Conservation (phyloP, 495 filamentous ascomycete species). For the Podospora australis region DNA sequence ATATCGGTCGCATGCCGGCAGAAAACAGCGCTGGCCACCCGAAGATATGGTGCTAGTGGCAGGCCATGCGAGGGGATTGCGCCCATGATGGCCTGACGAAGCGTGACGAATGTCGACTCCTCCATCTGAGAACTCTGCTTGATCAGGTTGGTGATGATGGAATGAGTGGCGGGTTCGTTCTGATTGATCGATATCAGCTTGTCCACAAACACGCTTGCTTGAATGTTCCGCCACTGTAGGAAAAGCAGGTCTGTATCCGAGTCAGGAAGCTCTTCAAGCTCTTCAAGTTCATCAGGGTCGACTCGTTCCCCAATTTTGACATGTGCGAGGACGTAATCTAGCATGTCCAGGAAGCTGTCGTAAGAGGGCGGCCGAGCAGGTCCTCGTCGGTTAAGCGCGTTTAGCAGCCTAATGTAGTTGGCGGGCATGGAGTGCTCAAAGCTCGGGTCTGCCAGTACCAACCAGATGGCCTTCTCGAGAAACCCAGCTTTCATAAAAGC, state of each 20-base stretch:
- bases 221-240: constrained; percentile 31
- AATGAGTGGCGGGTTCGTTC: constrained; percentile 34
- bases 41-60: constrained; percentile 32
- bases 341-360: constrained; percentile 45
- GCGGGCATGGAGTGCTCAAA: constrained; percentile 25
- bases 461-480: constrained; percentile 51
- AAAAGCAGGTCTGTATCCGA: constrained; percentile 40
- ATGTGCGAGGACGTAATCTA: constrained; percentile 43
- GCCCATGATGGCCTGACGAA: constrained; percentile 29
- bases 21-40: constrained; percentile 27
- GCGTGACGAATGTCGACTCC: constrained; percentile 23
- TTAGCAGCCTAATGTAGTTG: constrained; percentile 38
- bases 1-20: constrained; percentile 24
- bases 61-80: constrained; percentile 21
- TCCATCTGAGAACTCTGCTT: constrained; percentile 31
- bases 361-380: constrained; percentile 47
- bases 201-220: constrained; percentile 42
- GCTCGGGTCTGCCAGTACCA: constrained; percentile 54
- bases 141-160: constrained; percentile 40
- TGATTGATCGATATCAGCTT: constrained; percentile 46
- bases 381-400: constrained; percentile 42
- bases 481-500: constrained; percentile 46
- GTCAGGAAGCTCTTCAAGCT: neutral
- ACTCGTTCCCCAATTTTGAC: constrained; percentile 35
- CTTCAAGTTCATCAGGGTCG: too few relatives aligned